phyloP scores from a whole-genome alignment of 768 basidiomycete genomes.

The Pulveroboletus sp. region DNA sequence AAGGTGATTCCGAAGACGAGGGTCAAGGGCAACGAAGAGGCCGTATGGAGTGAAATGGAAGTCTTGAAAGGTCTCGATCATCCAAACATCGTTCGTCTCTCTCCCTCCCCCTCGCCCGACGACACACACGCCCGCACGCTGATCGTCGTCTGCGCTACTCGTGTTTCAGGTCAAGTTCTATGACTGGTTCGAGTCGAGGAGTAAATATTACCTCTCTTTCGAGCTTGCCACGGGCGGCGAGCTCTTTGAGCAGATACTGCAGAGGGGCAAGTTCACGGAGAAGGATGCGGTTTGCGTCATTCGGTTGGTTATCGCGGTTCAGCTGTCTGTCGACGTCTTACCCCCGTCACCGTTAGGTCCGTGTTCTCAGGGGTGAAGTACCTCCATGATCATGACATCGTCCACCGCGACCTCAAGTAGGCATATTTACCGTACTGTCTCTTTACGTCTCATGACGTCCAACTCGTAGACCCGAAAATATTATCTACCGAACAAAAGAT shows the following conservation, averaged over 20 bases:
- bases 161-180: slow-evolving; percentile 82
- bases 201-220: slow-evolving; percentile 94
- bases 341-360: slow-evolving; percentile 43
- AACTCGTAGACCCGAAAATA: slow-evolving; percentile 80
- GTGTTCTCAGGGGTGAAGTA: slow-evolving; percentile 83
- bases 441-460: background rate
- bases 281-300: slow-evolving; percentile 80
- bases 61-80: slow-evolving; percentile 87
- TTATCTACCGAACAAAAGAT: slow-evolving; percentile 80
- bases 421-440: slow-evolving; percentile 14
- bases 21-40: slow-evolving; percentile 84
- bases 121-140: background rate
- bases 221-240: slow-evolving; percentile 94
- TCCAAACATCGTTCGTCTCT: slow-evolving; percentile 72
- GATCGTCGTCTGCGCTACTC: background rate
- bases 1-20: slow-evolving; percentile 96
- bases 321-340: background rate
- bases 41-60: slow-evolving; percentile 92
- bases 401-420: slow-evolving; percentile 93
- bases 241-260: slow-evolving; percentile 82
- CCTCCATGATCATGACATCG: slow-evolving; percentile 88
- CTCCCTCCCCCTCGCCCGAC: background rate
- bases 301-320: slow-evolving; percentile 40
- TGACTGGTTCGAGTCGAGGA: slow-evolving; percentile 92
- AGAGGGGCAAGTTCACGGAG: slow-evolving; percentile 90